These are phyloP conservation scores for Ophiostoma perfectum DNA, from an alignment of 2,329 filamentous ascomycete genomes.

Conservation along the genomic window DNA sequence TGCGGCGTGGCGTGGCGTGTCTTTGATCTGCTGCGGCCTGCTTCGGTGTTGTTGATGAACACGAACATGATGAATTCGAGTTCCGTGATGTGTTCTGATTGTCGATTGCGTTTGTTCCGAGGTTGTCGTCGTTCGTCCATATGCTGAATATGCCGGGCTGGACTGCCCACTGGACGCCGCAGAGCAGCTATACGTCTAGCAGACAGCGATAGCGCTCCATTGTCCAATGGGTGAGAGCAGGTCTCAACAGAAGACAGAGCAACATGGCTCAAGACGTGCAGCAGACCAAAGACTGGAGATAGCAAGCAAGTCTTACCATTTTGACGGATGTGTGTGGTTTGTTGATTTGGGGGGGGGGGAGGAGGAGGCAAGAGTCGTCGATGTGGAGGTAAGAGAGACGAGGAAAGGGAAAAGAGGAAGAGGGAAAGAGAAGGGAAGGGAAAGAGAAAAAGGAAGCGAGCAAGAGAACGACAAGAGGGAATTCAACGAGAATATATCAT, in stretches of 20 bases:
- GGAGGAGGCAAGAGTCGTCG: not conserved
- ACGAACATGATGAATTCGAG: not conserved
- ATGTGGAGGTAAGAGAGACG: not conserved
- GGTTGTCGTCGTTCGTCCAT: too few relatives aligned
- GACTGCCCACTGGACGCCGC: too few relatives aligned
- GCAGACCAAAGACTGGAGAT: conserved; percentile 11
- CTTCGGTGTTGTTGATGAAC: too few relatives aligned
- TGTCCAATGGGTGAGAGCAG: not conserved
- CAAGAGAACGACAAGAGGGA: conserved; percentile 2
- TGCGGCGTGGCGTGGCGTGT: not conserved
- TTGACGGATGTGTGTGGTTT: conserved; percentile 20
- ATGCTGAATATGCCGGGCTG: too few relatives aligned
- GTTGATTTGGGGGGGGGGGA: conserved; percentile 11
- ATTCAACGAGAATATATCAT: conserved; percentile 10
- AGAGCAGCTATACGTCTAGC: not conserved
- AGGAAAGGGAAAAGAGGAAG: conserved; percentile 10
- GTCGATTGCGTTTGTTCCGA: not conserved
- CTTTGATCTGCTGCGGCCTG: not conserved
- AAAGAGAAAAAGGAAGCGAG: conserved; percentile 14
- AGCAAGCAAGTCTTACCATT: conserved; percentile 24
- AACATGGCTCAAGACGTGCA: not conserved
- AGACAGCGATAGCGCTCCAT: not conserved
- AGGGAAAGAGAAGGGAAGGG: not conserved
- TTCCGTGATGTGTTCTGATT: not conserved
- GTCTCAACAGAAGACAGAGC: too few relatives aligned